These are phyloP conservation scores for Coemansia erecta DNA, from an alignment of 192 early-diverging fungal genomes.

Conservation along the genomic window DNA sequence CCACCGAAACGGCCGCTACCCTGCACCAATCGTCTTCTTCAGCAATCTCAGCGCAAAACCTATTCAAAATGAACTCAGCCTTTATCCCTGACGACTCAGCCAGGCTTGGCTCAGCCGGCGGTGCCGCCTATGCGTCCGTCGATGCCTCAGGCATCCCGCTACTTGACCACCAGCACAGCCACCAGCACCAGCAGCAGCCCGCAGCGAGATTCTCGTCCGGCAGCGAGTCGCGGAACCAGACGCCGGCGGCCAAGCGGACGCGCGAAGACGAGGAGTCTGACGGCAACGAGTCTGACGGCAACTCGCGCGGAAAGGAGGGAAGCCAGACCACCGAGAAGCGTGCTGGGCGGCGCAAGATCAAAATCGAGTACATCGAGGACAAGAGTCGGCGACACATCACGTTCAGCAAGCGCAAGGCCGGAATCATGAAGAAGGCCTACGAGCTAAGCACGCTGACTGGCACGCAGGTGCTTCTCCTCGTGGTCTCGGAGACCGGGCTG, in stretches of 20 bases:
- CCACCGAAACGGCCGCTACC: constrained; percentile 40
- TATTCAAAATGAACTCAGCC: constrained; percentile 52
- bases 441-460: constrained; percentile 92
- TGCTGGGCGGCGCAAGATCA: constrained; percentile 87
- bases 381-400: constrained; percentile 92
- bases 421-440: constrained; percentile 99
- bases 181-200: constrained; percentile 30
- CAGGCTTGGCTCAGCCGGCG: constrained; percentile 6
- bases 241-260: constrained; percentile 40
- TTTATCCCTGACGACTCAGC: constrained; percentile 44
- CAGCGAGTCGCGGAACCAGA: constrained; percentile 47
- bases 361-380: constrained; percentile 94
- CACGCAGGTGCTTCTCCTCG: constrained; percentile 88
- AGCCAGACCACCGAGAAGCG: constrained; percentile 54
- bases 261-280: constrained; percentile 65
- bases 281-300: constrained; percentile 58
- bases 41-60: constrained; percentile 18
- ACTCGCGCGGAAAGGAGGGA: constrained; percentile 39
- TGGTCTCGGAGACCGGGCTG: constrained; percentile 92
- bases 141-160: constrained; percentile 28
- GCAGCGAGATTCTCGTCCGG: constrained; percentile 24
- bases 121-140: constrained; percentile 24
- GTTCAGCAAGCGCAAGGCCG: constrained; percentile 92
- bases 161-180: constrained; percentile 31
- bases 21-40: constrained; percentile 17